A percentile compares a stretch with the other conserved stretches of the same genome.
These are phyloP conservation scores for Aspergillus quadrilineatus DNA, from an alignment of 2,329 filamentous ascomycete genomes.

Conservation along the genomic window DNA sequence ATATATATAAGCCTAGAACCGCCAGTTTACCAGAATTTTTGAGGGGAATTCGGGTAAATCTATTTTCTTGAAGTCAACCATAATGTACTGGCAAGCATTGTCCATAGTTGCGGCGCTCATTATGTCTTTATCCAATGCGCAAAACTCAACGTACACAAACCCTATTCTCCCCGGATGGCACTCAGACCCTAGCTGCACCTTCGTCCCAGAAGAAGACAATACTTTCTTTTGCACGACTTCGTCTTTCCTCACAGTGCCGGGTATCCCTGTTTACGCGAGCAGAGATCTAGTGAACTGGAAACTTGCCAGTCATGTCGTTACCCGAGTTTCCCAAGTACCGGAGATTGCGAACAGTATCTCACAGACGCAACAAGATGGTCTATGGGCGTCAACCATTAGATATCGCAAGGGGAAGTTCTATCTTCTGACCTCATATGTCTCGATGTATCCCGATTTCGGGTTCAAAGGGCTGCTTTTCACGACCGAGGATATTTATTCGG, in stretches of 20 bases:
- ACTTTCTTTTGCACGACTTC: slow-evolving; percentile 49
- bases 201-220: slow-evolving; percentile 34
- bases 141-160: slow-evolving; percentile 1
- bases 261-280: slow-evolving; percentile 47
- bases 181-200: slow-evolving; percentile 48
- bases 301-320: slow-evolving; percentile 22
- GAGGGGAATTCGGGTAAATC: background rate
- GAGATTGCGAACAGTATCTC: slow-evolving; percentile 24
- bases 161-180: slow-evolving; percentile 49
- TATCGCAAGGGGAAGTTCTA: slow-evolving; percentile 43
- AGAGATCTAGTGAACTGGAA: slow-evolving; percentile 38
- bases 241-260: slow-evolving; percentile 48
- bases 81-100: background rate
- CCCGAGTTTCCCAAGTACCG: slow-evolving; percentile 36
- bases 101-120: background rate
- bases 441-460: slow-evolving; percentile 24
- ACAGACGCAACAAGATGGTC: slow-evolving; percentile 30
- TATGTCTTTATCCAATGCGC: background rate
- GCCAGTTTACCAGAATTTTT: background rate
- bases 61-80: background rate
- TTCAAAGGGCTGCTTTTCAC: slow-evolving; percentile 20
- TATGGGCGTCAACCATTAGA: slow-evolving; percentile 44
- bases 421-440: slow-evolving; percentile 25
- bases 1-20: background rate
- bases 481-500: slow-evolving; percentile 14